Base-by-base conservation (phyloP, 2,329 filamentous ascomycete genomes). In the Xylariaceae sp. region DNA sequence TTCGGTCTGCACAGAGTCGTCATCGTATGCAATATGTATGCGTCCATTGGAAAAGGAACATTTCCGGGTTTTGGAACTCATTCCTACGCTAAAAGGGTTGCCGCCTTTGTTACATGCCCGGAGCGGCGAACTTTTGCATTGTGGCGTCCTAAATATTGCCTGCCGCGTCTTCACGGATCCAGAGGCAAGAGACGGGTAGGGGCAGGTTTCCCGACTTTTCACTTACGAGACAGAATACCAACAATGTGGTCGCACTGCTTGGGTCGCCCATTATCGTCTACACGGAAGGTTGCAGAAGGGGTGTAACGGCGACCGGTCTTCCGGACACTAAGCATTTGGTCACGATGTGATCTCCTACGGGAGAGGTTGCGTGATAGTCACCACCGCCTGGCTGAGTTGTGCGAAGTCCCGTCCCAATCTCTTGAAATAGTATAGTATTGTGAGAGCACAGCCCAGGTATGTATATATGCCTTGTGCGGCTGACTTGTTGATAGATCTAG, bases 181-280 rank as follows among this genome's bases (percentile, higher is more conserved):
- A 47, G 42, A 50, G 47, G 49, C 60, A 62, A 57, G 52, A 56
- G 51, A 57, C 60, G 66, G 66, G 50, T 61, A 57, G 56, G 37
- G 58, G 62, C 64, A 67, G 63, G 31, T 54, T 59, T 54, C 57
- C 54, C 50, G 43, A 47, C 56, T 60, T 48, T 56, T 60, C 46
- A 54, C 62, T 67, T 67, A 66, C 62, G 64, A 68, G 64, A 61
- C 57, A 45, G 40, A 49, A 45, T 45, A 53, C 50, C 50, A 37
- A 44, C 9, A 50, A 52, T 50, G 37, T 44, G 43, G 59, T 61
- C 39, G 37, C 50, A 61, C 59, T 52, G 50, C 59, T 29, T 55
- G 50, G 39, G 42, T 41, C 46, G 39, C 51, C 49, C 26, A 65
- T 68, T 69, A 66, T 69, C 66, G 67, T 68, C 63, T 55, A 61